phyloP scores from a whole-genome alignment of 352 stramenopile species.

The Pythium oligandrum region DNA sequence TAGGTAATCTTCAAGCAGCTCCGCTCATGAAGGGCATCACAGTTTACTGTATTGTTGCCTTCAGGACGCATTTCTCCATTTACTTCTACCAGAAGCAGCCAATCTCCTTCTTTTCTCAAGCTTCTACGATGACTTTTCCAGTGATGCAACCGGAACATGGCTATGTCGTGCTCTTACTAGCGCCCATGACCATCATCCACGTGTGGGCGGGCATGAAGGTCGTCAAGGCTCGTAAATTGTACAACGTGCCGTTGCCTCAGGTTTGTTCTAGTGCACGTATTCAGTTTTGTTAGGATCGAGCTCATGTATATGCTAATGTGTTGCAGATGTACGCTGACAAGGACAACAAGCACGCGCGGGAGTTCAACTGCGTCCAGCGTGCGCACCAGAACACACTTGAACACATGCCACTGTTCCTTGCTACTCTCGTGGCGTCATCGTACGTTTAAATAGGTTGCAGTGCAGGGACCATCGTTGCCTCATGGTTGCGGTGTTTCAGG shows the following conservation, averaged over 20 bases:
- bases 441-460: too few species aligned
- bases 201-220: constrained; percentile 60
- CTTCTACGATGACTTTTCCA: constrained; percentile 15
- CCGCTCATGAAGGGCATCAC: not conserved
- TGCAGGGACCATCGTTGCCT: too few species aligned
- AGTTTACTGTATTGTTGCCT: not conserved
- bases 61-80: too few species aligned
- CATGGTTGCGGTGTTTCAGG: too few species aligned
- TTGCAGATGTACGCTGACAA: constrained; percentile 67
- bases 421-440: too few species aligned
- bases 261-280: not conserved
- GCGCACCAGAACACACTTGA: too few species aligned
- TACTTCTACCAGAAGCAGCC: too few species aligned
- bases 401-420: too few species aligned
- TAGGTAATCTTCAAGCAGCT: too few species aligned
- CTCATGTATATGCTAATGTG: not conserved
- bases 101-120: not conserved
- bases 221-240: constrained; percentile 53
- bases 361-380: too few species aligned
- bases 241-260: constrained; percentile 47
- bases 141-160: constrained; percentile 59
- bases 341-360: too few species aligned
- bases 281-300: too few species aligned
- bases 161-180: constrained; percentile 50
- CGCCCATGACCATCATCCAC: constrained; percentile 48